Base-by-base conservation (phyloP, 495 filamentous ascomycete species). In the Aspergillus sclerotiicarbonarius region DNA sequence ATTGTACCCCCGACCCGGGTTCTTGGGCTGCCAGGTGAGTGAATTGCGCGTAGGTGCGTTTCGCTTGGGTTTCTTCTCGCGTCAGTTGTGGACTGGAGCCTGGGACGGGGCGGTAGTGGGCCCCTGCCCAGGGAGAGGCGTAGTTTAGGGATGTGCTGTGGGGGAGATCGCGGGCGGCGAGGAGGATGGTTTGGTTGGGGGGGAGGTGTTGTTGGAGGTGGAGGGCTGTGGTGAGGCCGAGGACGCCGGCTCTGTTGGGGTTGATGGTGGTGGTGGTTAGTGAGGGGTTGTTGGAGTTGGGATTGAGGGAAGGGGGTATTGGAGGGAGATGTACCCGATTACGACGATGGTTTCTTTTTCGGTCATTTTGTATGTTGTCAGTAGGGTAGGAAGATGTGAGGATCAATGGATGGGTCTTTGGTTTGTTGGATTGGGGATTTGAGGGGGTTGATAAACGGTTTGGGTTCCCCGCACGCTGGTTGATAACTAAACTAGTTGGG, bases 81-180 rank as follows among this genome's bases (percentile, higher is more conserved):
- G 66, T 45, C n/a, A 65, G 55, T 47, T 78, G 76, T 8, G 71
- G 59, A 0, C 72, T 68, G 1, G 68, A 62, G 2, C 79, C 80
- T 0, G 82, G 80, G 3, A 85, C 71, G 12, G 79, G 80, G 4
- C 84, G 79, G 71, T 84, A 83, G 64, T 83, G 84, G 7, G 82
- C 84, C 56, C 84, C 84, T n/a, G 77, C 85, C 85, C 84, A 87
- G 8, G 82, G 79, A 6, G 84, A 86, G 53, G 84, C 80, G 70
- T 81, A 87, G 76, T 87, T 81, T 62, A 84, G 75, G 37, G 84
- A 81, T 15, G 68, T 74, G 52, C 69, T 64, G 56, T 65, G 56
- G 33, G 84, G 84, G 55, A 85, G 80, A 65, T 86, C 80, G 35
- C 75, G 73, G 53, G 84, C 82, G 13, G 86, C 65, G 54, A 87